Evolutionary conservation across 768 basidiomycete genomes (phyloP).

Genomic region (Rhodotorula diobovata): DNA sequence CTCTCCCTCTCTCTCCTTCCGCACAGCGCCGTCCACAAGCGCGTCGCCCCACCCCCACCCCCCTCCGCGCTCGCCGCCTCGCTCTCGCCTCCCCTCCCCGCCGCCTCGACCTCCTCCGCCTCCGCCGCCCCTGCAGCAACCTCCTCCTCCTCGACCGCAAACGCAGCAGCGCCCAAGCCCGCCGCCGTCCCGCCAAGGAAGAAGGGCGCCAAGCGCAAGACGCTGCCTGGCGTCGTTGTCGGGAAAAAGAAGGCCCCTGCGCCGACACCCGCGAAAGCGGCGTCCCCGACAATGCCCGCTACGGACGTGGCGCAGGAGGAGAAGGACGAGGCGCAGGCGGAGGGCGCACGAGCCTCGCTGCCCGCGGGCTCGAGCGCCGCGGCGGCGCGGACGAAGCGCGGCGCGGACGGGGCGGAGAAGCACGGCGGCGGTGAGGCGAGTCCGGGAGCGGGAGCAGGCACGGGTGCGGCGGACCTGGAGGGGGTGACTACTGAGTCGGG

Average conservation of each 20-base stretch:
- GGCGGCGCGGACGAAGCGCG: not conserved
- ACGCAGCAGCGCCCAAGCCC: not conserved
- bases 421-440: no score
- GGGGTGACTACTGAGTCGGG: no score
- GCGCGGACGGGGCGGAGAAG: no score
- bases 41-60: not conserved
- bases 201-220: constrained; percentile 13
- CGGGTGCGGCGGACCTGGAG: no score
- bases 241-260: not conserved
- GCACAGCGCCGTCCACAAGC: constrained; percentile 13
- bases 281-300: not conserved
- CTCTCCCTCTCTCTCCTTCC: not conserved
- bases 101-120: not conserved
- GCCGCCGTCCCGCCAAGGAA: constrained; percentile 5
- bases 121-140: not conserved
- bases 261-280: not conserved
- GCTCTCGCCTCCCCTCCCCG: not conserved
- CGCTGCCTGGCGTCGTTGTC: not conserved
- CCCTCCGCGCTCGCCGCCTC: not conserved
- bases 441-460: no score
- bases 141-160: not conserved
- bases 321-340: not conserved
- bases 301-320: not conserved
- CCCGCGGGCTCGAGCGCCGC: no score
- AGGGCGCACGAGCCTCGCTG: no score